Conservation (phyloP, 2,329 filamentous ascomycete genomes). For the Ascochyta koolunga region DNA sequence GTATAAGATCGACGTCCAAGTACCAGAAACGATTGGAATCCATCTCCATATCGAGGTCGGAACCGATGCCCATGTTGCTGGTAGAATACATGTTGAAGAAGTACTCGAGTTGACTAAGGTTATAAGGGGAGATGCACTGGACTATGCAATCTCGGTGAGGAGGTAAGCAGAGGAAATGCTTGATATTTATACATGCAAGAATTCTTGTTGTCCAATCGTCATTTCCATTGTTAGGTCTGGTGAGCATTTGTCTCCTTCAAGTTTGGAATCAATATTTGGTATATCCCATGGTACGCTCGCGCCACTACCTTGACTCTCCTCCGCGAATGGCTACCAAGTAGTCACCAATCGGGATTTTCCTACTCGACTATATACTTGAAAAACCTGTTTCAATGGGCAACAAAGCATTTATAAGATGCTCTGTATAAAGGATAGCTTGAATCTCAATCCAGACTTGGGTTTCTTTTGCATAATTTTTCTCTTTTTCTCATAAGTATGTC, state of each 20-base stretch:
- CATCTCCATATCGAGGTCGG: too few relatives aligned
- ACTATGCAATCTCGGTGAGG: background rate
- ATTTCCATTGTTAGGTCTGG: background rate
- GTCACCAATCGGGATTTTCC: background rate
- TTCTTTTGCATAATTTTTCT: too few relatives aligned
- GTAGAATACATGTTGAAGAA: background rate
- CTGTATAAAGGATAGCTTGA: too few relatives aligned
- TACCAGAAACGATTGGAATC: too few relatives aligned
- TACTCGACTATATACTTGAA: too few relatives aligned
- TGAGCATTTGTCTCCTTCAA: background rate
- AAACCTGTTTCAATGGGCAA: too few relatives aligned
- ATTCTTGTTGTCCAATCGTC: background rate
- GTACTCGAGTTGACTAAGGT: background rate
- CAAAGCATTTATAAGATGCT: too few relatives aligned
- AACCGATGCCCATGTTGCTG: background rate
- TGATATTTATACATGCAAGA: background rate
- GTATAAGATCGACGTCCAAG: too few relatives aligned
- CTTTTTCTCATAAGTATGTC: too few relatives aligned
- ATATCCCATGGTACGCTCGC: background rate
- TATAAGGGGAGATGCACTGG: background rate
- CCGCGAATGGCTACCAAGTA: background rate
- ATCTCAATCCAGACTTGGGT: too few relatives aligned
- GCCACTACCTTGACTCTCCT: background rate
- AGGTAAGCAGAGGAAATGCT: background rate
- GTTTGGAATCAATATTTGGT: background rate